Percentiles rank a stretch among this genome's conserved stretches.
These are phyloP conservation scores for Solanum microdontum DNA, from an alignment of 257 asterid genomes.

Conservation along the genomic window DNA sequence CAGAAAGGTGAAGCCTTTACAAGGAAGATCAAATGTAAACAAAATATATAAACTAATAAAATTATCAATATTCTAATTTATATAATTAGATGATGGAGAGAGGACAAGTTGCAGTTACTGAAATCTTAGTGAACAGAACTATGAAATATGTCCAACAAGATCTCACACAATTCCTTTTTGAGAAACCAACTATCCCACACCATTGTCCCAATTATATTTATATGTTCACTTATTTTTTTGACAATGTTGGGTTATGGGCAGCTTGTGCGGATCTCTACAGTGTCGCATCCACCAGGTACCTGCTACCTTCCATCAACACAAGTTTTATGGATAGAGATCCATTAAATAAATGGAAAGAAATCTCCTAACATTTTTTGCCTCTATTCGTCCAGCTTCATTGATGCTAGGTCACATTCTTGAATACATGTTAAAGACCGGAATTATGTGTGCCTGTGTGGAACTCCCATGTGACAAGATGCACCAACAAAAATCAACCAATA, in stretches of 20 bases:
- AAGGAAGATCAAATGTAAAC: not conserved
- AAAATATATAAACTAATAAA: not conserved
- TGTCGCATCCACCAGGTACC: not conserved
- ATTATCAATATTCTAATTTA: not conserved
- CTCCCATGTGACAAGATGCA: not conserved
- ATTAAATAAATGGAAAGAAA: not conserved
- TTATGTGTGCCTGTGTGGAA: not conserved
- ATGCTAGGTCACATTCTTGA: not conserved
- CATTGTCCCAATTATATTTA: not conserved
- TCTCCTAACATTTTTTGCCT: not conserved
- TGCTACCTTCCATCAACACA: not conserved
- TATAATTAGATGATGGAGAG: not conserved
- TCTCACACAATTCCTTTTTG: not conserved
- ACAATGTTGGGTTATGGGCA: not conserved
- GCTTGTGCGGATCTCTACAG: not conserved
- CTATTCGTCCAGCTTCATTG: not conserved
- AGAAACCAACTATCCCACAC: not conserved
- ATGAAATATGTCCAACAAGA: not conserved
- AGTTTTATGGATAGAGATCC: not conserved
- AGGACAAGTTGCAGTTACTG: not conserved
- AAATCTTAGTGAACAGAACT: not conserved
- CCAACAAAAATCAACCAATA: not conserved
- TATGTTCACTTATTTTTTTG: not conserved
- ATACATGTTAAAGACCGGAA: not conserved
- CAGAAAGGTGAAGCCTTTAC: not conserved